Conservation (phyloP, 176 grass and related monocot genomes). For the Alopecurus myosuroides region DNA sequence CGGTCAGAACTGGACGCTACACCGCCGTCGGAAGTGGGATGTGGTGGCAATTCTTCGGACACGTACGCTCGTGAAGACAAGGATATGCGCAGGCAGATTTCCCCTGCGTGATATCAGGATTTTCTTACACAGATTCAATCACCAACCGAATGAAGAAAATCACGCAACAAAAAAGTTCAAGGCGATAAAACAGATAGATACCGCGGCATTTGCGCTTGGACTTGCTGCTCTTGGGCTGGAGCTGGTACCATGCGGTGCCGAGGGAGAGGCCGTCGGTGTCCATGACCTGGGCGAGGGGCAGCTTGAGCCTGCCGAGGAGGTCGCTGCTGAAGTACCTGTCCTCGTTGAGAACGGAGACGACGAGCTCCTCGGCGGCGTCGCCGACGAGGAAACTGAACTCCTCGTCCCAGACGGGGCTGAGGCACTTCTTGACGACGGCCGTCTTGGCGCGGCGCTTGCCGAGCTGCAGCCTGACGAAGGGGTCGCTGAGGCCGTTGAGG, state of each 20-base stretch:
- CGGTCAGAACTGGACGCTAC: constrained; percentile 70
- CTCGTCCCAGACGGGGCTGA: constrained; percentile 72
- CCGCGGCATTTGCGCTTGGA: constrained; percentile 81
- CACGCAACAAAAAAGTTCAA: background rate
- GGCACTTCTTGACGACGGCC: constrained; percentile 71
- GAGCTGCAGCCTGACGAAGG: constrained; percentile 83
- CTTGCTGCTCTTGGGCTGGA: constrained; percentile 85
- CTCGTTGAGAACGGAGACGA: constrained; percentile 70
- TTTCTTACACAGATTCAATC: background rate
- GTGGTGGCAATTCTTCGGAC: constrained; percentile 21
- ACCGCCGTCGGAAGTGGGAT: constrained; percentile 57
- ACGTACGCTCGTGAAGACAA: constrained; percentile 51
- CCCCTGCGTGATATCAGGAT: constrained; percentile 42
- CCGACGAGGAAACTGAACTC: constrained; percentile 87
- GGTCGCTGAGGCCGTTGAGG: constrained; percentile 75
- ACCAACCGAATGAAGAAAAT: background rate
- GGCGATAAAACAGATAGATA: constrained; percentile 21
- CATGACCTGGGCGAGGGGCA: constrained; percentile 70
- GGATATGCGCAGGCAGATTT: constrained; percentile 62
- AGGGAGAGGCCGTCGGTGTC: constrained; percentile 71
- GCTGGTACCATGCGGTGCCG: constrained; percentile 81
- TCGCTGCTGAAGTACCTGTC: constrained; percentile 91
- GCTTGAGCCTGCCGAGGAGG: constrained; percentile 54
- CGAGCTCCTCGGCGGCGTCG: constrained; percentile 68
- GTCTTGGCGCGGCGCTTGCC: constrained; percentile 82